Percentiles rank a stretch among this genome's conserved stretches.
phyloP scores from a whole-genome alignment of 164 flowering plant species.

The Pachysandra terminalis region DNA sequence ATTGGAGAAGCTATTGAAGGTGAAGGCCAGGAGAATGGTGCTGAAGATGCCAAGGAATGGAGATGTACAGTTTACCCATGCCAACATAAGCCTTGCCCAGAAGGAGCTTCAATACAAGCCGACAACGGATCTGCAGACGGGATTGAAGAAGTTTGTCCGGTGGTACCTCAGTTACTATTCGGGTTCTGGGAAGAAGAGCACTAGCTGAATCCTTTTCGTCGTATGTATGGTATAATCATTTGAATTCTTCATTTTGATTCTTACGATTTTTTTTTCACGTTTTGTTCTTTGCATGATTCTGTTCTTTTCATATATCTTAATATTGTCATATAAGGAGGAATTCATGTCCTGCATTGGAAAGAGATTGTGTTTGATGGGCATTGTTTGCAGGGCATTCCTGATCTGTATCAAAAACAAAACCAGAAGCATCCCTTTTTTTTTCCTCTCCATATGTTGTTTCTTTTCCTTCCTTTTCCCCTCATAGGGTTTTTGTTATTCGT shows the following conservation, averaged over 20 bases:
- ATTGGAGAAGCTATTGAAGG: conserved; percentile 48
- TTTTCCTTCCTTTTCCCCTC: conserved; percentile 2
- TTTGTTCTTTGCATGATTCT: neutral
- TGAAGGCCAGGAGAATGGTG: conserved; percentile 40
- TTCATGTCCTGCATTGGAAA: conserved; percentile 15
- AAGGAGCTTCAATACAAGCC: conserved; percentile 50
- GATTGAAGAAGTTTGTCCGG: conserved; percentile 47
- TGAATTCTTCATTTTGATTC: neutral
- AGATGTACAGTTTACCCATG: conserved; percentile 51
- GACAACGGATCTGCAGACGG: conserved; percentile 39
- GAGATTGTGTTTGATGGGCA: conserved; percentile 13
- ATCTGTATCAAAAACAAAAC: conserved; percentile 24
- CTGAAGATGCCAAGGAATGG: conserved; percentile 51
- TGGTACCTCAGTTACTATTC: conserved; percentile 42
- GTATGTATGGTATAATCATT: neutral
- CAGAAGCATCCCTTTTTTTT: conserved; percentile 18
- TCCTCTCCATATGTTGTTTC: conserved; percentile 13
- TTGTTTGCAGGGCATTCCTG: conserved; percentile 28
- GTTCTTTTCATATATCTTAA: conserved; percentile 15
- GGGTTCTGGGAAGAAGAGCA: conserved; percentile 28
- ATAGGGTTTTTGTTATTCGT: conserved; percentile 14
- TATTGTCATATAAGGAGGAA: conserved; percentile 29
- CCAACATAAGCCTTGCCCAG: conserved; percentile 48
- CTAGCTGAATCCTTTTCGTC: conserved; percentile 22
- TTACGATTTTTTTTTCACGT: neutral